Conservation (phyloP, 2,329 filamentous ascomycete genomes). For the Pseudocercospora fuligena region DNA sequence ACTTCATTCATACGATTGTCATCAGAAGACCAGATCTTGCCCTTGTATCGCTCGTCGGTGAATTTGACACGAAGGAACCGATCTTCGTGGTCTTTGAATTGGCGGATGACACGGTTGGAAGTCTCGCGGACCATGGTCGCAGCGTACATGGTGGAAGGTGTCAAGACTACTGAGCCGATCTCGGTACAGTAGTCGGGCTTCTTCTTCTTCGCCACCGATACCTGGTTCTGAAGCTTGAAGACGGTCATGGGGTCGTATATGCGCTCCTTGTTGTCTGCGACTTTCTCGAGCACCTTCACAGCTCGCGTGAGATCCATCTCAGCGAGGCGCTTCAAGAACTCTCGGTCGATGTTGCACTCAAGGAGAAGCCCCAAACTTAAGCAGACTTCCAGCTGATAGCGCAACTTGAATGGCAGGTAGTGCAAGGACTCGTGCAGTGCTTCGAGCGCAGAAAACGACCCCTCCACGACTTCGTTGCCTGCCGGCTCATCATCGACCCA, state of each 20-base stretch:
- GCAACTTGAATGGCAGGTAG: constrained; percentile 65
- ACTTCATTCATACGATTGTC: constrained; percentile 52
- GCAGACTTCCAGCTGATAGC: constrained; percentile 92
- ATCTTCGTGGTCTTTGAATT: constrained; percentile 70
- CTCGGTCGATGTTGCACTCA: constrained; percentile 71
- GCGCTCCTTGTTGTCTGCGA: constrained; percentile 66
- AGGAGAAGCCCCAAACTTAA: constrained; percentile 78
- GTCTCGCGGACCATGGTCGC: constrained; percentile 79
- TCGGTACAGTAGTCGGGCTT: constrained; percentile 72
- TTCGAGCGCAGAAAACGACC: constrained; percentile 27
- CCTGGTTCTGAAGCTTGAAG: constrained; percentile 59
- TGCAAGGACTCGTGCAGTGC: constrained; percentile 22
- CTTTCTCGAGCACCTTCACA: constrained; percentile 72
- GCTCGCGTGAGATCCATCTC: constrained; percentile 57
- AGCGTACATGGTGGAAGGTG: constrained; percentile 81
- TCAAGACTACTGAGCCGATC: constrained; percentile 77
- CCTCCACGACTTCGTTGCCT: not conserved
- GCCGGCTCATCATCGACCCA: constrained; percentile 14
- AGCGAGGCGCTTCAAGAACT: constrained; percentile 69
- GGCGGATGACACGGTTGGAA: constrained; percentile 83
- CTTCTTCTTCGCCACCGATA: constrained; percentile 32
- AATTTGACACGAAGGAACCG: constrained; percentile 90
- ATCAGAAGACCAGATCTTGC: constrained; percentile 41
- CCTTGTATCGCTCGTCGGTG: constrained; percentile 72
- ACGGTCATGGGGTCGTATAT: constrained; percentile 74